Evolutionary conservation across 192 early-diverging fungal genomes (phyloP).

Genomic region (Coemansia sp.): DNA sequence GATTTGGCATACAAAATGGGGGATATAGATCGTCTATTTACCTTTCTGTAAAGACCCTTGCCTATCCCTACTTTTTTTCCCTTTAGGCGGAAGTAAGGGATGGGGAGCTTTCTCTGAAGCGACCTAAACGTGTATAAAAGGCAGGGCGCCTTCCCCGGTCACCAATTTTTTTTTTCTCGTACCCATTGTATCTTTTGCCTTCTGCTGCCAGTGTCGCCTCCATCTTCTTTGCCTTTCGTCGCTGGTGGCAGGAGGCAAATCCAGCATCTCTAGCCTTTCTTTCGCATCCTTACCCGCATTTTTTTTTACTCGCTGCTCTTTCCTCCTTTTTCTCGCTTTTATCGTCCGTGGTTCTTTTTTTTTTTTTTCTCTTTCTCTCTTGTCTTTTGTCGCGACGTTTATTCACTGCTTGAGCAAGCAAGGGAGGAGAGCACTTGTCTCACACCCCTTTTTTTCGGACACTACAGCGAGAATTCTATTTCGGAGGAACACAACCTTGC

Average conservation of each 20-base stretch:
- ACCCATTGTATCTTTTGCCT: not conserved
- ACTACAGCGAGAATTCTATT: not conserved
- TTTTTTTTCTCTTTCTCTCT: not conserved
- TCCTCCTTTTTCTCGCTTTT: not conserved
- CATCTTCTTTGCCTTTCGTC: not conserved
- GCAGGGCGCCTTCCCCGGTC: not conserved
- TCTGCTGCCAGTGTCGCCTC: not conserved
- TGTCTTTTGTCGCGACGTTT: constrained; percentile 3
- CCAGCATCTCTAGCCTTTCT: not conserved
- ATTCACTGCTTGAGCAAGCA: not conserved
- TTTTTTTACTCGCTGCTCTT: not conserved
- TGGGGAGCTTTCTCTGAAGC: not conserved
- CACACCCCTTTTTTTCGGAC: not conserved
- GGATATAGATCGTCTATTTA: not conserved
- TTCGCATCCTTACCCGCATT: constrained; percentile 2
- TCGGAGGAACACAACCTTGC: not conserved
- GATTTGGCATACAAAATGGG: not conserved
- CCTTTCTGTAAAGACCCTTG: not conserved
- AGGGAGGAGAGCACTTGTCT: not conserved
- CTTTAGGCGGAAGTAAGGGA: not conserved
- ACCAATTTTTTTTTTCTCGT: not conserved
- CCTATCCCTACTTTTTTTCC: constrained; percentile 2
- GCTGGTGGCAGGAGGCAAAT: constrained; percentile 4
- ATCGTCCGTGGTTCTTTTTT: not conserved
- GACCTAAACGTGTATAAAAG: not conserved